These are phyloP conservation scores for Backusella sp. DNA, from an alignment of 192 early-diverging fungal species.

Conservation along the genomic window DNA sequence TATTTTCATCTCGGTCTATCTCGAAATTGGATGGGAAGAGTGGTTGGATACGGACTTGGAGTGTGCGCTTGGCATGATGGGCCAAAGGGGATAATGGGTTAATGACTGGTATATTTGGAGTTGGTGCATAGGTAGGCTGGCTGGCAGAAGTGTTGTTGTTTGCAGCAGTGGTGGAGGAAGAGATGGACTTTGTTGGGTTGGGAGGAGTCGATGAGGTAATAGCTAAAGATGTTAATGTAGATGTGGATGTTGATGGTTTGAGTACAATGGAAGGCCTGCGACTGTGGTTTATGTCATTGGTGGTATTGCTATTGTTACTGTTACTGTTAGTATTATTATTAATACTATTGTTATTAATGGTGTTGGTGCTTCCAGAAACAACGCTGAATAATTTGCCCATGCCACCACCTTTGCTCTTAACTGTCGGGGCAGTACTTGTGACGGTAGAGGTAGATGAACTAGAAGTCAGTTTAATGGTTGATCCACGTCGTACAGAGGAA, in stretches of 20 bases:
- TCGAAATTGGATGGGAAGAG: constrained; percentile 53
- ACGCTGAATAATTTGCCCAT: background rate
- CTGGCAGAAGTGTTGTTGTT: background rate
- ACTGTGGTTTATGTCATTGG: background rate
- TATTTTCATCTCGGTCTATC: constrained; percentile 39
- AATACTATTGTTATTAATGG: background rate
- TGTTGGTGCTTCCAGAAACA: background rate
- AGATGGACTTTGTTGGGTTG: constrained; percentile 8
- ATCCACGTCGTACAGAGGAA: background rate
- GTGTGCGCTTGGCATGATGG: constrained; percentile 40
- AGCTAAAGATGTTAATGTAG: background rate
- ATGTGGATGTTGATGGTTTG: background rate
- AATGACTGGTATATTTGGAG: constrained; percentile 30
- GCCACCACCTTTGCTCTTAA: background rate
- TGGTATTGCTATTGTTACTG: background rate
- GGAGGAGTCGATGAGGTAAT: background rate
- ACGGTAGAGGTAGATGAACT: background rate
- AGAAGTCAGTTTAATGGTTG: background rate
- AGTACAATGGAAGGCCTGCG: background rate
- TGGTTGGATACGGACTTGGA: constrained; percentile 50
- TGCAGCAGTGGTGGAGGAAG: constrained; percentile 5
- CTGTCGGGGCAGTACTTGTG: background rate
- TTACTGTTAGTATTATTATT: background rate
- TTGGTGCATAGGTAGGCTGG: constrained; percentile 31
- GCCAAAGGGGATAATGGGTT: constrained; percentile 22